Conservation (phyloP, 2,329 filamentous ascomycete species). For the Mycocentrospora acerina region DNA sequence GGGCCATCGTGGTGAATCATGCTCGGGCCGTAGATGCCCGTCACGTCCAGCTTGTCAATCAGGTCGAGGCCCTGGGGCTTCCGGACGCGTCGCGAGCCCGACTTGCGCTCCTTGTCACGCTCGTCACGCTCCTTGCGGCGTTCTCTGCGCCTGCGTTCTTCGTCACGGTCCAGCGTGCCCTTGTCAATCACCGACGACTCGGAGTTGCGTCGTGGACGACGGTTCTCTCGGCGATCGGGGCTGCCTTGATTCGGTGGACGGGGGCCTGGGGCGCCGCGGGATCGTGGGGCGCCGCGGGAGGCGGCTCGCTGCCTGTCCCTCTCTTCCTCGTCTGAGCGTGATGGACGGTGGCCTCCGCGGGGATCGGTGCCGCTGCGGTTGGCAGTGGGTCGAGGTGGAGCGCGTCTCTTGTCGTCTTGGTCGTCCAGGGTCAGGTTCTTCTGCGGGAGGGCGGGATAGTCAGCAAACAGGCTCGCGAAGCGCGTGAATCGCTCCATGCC, state of each 20-base stretch:
- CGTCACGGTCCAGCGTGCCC: conserved; percentile 62
- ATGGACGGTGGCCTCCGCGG: conserved; percentile 59
- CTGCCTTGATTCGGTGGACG: conserved; percentile 37
- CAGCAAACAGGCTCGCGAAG: conserved; percentile 45
- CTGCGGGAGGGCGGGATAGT: conserved; percentile 52
- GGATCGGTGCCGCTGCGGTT: conserved; percentile 51
- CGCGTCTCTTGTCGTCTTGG: conserved; percentile 46
- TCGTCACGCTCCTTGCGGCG: conserved; percentile 55
- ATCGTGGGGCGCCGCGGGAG: conserved; percentile 34
- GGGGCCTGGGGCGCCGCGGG: conserved; percentile 42
- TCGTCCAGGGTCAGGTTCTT: conserved; percentile 69
- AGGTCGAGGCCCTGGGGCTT: conserved; percentile 68
- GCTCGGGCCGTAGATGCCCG: conserved; percentile 91
- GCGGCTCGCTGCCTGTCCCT: conserved; percentile 41
- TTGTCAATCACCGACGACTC: conserved; percentile 73
- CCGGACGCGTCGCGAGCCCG: conserved; percentile 37
- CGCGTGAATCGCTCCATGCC: conserved; percentile 45
- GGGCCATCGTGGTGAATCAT: conserved; percentile 97
- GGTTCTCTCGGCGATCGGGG: conserved; percentile 46
- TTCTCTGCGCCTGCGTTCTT: conserved; percentile 55
- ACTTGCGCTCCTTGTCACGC: conserved; percentile 41
- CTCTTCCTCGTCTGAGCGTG: conserved; percentile 65
- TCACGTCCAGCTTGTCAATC: conserved; percentile 95
- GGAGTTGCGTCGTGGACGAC: conserved; percentile 71
- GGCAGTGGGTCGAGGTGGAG: conserved; percentile 37